Conservation (phyloP, 495 filamentous ascomycete species). For the Cercophora sp. region DNA sequence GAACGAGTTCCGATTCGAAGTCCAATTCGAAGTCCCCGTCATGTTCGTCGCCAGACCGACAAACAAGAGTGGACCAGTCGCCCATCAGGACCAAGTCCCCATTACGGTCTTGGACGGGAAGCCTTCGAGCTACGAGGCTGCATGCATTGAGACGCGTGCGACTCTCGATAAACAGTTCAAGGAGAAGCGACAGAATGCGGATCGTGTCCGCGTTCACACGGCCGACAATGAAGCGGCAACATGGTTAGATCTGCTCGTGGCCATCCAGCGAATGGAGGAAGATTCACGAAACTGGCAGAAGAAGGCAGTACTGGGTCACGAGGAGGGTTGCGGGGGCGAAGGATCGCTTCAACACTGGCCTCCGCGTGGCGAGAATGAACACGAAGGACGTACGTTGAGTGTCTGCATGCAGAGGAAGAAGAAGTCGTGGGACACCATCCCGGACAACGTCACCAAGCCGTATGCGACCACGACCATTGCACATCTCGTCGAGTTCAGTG, state of each 20-base stretch:
- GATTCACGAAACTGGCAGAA: conserved; percentile 34
- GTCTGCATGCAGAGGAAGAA: conserved; percentile 38
- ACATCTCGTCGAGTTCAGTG: conserved; percentile 39
- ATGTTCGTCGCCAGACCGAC: conserved; percentile 34
- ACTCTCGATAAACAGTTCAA: not conserved
- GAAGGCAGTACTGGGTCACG: not conserved
- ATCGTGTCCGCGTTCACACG: conserved; percentile 24
- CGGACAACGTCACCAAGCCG: conserved; percentile 38
- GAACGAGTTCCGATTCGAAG: conserved; percentile 37
- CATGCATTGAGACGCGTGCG: conserved; percentile 21
- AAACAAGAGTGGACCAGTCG: conserved; percentile 34
- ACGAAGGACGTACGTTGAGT: conserved; percentile 24
- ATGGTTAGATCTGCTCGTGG: conserved; percentile 29
- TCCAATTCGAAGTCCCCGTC: conserved; percentile 40
- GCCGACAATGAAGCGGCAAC: conserved; percentile 40
- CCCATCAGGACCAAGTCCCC: conserved; percentile 6
- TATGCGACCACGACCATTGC: conserved; percentile 41
- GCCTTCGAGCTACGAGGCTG: conserved; percentile 25
- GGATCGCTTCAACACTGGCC: not conserved
- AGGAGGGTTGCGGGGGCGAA: not conserved
- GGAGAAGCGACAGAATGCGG: not conserved
- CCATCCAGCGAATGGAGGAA: conserved; percentile 34
- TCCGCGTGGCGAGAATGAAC: not conserved
- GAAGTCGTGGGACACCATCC: conserved; percentile 40
- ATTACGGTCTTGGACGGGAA: conserved; percentile 29